phyloP scores from a whole-genome alignment of 108 stramenopile species.

The Cyclotella kingstonii region DNA sequence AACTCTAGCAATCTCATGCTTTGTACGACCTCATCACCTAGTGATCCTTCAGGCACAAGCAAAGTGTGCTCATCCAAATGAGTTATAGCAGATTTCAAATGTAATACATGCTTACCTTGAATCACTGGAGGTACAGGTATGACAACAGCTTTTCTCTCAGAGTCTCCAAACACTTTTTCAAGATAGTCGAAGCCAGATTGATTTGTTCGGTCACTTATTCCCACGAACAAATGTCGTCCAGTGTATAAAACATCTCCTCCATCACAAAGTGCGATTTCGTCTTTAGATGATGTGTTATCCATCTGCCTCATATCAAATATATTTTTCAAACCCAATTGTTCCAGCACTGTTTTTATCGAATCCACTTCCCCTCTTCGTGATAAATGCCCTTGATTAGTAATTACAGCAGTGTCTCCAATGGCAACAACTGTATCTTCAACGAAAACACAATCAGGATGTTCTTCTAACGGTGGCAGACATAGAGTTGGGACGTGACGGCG shows the following conservation, averaged over 20 bases:
- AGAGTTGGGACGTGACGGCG: conserved; percentile 44
- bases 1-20: conserved; percentile 38
- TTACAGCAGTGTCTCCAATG: conserved; percentile 46
- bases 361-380: conserved; percentile 64
- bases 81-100: conserved; percentile 69
- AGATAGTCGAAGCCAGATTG: conserved; percentile 36
- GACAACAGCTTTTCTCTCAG: conserved; percentile 6
- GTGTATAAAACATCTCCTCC: conserved; percentile 76
- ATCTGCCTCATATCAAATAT: conserved; percentile 53
- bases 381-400: conserved; percentile 53
- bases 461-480: conserved; percentile 46
- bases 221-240: conserved; percentile 67
- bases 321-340: conserved; percentile 39
- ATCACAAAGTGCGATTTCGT: conserved; percentile 45
- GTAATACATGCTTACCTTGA: conserved; percentile 42
- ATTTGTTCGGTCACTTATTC: conserved; percentile 62
- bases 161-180: conserved; percentile 33
- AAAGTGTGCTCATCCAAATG: conserved; percentile 61
- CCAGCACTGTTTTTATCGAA: conserved; percentile 30
- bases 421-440: conserved; percentile 75
- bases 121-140: conserved; percentile 39
- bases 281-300: background rate
- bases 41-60: conserved; percentile 41
- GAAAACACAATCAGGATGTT: conserved; percentile 65
- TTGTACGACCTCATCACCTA: conserved; percentile 37